Base-by-base conservation (phyloP, 208 protist species). In the Leishmania tarentolae region DNA sequence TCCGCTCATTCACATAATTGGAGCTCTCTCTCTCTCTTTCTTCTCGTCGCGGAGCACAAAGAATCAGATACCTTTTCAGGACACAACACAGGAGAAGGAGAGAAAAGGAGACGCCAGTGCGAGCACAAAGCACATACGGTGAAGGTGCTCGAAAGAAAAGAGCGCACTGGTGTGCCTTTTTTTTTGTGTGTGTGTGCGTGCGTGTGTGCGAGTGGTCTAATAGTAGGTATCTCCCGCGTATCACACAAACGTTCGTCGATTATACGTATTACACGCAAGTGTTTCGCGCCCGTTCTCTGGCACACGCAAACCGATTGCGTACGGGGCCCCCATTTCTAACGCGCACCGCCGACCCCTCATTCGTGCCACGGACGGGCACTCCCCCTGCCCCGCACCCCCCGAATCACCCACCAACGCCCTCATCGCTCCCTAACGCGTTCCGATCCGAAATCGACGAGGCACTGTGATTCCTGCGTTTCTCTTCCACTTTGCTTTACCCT, bases 381-480 rank as follows among this genome's bases (percentile, higher is more conserved):
- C 57, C n/a, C n/a, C 8, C 3, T n/a, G n/a, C n/a, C 57, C 57
- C 28, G 11, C 31, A n/a, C 17, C 61, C 24, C 3, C 13, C 31
- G 17, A 40, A 21, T 66, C 61, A 66, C n/a, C n/a, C 61, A 37
- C 13, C 61, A 66, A 19, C 28, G 40, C 3, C 31, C 28, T 15
- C 61, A 37, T 31, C 28, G 15, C 24, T 66, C 61, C 28, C 28
- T 63, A 63, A 35, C 31, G 8, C 61, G 35, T 66, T 3, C 31
- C 31, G 15, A 28, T 21, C 61, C 35, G 35, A 28, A 66, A n/a
- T 37, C 40, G 31, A 40, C 31, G 61, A 66, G 40, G 21, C 61
- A 66, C 61, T 31, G 31, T 15, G 35, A 66, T 37, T 66, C 61
- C 61, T 66, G 61, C 40, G 61, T 66, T 66, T 66, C 61, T 66